Conservation (phyloP, 257 asterid genomes). For the Solanum infundibuliforme region DNA sequence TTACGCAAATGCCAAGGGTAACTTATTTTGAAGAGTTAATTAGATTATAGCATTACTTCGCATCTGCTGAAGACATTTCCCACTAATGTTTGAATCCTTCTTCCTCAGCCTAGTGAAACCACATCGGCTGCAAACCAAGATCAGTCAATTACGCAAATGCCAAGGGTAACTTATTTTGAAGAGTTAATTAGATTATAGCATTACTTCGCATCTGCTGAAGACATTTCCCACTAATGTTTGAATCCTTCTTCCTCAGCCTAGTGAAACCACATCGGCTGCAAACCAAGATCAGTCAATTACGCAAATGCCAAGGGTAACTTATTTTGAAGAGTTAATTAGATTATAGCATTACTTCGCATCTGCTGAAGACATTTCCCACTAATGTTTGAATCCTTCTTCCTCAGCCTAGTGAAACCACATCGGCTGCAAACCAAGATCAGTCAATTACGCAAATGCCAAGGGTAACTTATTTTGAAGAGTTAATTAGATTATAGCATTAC, state of each 20-base stretch:
- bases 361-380: background rate
- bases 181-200: background rate
- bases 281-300: background rate
- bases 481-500: too few relatives aligned
- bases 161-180: conserved; percentile 20
- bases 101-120: conserved; percentile 18
- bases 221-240: background rate
- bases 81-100: background rate
- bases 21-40: background rate
- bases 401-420: conserved; percentile 16
- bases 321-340: background rate
- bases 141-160: conserved; percentile 14
- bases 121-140: background rate
- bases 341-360: background rate
- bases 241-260: conserved; percentile 18
- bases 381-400: background rate
- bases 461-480: too few relatives aligned
- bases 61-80: background rate
- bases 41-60: background rate
- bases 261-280: background rate
- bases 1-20: conserved; percentile 28
- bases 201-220: background rate
- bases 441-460: too few relatives aligned
- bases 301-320: conserved; percentile 25
- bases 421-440: background rate